Base-by-base conservation (phyloP, 768 basidiomycete species). In the Boletus sp. region DNA sequence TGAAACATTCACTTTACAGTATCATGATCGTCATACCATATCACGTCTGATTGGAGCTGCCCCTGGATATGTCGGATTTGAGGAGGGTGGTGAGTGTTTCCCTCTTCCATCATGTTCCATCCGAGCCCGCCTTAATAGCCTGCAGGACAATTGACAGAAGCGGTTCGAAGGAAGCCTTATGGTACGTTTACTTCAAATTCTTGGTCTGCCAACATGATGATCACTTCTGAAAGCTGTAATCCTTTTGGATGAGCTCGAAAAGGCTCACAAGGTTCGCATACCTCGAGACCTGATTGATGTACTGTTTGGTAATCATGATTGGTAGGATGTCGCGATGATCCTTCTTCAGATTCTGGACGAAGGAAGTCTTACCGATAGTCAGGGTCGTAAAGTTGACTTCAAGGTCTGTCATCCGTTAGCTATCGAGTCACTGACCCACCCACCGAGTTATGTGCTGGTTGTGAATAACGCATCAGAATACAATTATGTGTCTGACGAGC, bases 301-400 rank as follows among this genome's bases (percentile, higher is more conserved):
- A 14, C 7, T 39, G 28, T 28, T 36, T 29, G 29, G 30, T 29
- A 18, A 48, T 36, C 35, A 29, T n/a, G 12, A 55, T 49, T 15
- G 50, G 29, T 46, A 84, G 83, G 93, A 94, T 65, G 92, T 97
- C 28, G 81, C 90, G 1, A 90, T 94, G 85, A 91, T 95, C 58
- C 77, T 96, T 18, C 78, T 96, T 3, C 94, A 96, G 69, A 89
- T 97, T 46, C 80, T 97, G 12, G 93, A 97, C 61, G 94, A 97
- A 70, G 94, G 94, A 8, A 84, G 77, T 48, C 79, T 95, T 58
- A 95, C 94, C 0, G 94, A 97, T 68, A 92, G 90, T 59, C 92
- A 94, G 69, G 94, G 94, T 10, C 83, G 92, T 53, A 91, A 92
- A 68, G 89, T 96, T 3, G 92, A 94, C 70, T 95, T 96, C 77